Evolutionary conservation across 441 rosid species (phyloP), one percentile per base, ranked within the genome.

Genomic region (Iberis amara): DNA sequence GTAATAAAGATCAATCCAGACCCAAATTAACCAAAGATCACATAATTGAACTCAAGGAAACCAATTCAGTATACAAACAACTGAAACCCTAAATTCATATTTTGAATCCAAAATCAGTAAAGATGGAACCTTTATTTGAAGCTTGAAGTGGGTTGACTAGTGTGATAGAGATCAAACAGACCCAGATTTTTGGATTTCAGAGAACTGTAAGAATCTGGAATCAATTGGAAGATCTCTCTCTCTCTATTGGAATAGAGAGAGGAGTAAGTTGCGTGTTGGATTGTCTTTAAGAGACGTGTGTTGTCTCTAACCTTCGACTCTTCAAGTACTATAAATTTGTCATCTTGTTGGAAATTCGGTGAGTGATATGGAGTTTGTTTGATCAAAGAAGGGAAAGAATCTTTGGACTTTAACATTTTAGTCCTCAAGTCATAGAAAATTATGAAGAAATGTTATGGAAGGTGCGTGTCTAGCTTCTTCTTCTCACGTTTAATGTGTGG

Each of bases 381-480:
- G 42, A 10, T 50, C 30, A 28, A 12, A 42, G 21, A 44, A 23
- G 49, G 49, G 24, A 52, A 58, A 11, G 1, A 53, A 53, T 59
- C 57, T 39, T 59, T 12, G 44, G 18, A 50, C 24, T 6, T 40
- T 18, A 18, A 18, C 21, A 0, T 46, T 26, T 30, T 7, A 39
- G 50, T 65, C 14, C 64, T 52, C 10, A 12, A 9, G 3, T 52
- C 9, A 12, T 6, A 4, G 23, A 63, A 37, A 35, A 6, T 8
- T 0, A 32, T 46, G 18, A 10, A 3, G 10, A 31, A 23, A 6
- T 23, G 53, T 13, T 3, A 10, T 7, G 62, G 53, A 53, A 37
- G 57, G 54, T 55, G 66, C 71, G 71, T 67, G 67, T 67, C 71
- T 24, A 24, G 66, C 62, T 67, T 61, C 38, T 43, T 33, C 62